Evolutionary conservation across 345 rosid genomes (phyloP).

Genomic region (Trapa incisa): DNA sequence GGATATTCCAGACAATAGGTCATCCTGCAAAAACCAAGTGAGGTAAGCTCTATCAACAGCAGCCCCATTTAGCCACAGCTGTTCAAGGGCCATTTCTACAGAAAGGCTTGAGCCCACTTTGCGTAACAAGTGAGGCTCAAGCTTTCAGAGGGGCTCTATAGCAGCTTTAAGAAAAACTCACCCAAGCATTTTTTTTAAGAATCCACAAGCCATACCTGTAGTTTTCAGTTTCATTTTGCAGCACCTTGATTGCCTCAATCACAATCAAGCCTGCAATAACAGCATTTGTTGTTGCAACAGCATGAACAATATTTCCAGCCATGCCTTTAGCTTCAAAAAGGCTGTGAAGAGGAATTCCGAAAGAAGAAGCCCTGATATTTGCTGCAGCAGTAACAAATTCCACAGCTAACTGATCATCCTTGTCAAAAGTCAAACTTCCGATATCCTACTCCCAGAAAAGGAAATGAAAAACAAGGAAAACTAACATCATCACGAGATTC

Average conservation of each 20-base stretch:
- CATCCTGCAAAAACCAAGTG: constrained; percentile 41
- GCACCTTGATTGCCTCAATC: constrained; percentile 93
- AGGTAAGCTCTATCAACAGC: neutral
- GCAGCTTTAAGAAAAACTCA: neutral
- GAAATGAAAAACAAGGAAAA: constrained; percentile 3
- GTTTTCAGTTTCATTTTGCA: constrained; percentile 43
- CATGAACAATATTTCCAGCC: constrained; percentile 98
- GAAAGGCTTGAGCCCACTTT: neutral
- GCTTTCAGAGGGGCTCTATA: neutral
- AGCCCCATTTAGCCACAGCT: neutral
- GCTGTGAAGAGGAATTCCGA: constrained; percentile 85
- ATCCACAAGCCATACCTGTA: constrained; percentile 43
- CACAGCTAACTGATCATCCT: constrained; percentile 97
- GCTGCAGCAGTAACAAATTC: constrained; percentile 99
- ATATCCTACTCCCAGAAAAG: constrained; percentile 44
- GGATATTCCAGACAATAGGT: constrained; percentile 93
- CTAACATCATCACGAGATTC: neutral
- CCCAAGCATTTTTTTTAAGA: neutral
- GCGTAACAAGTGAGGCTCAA: neutral
- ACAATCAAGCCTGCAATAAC: constrained; percentile 87
- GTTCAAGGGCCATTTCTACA: neutral
- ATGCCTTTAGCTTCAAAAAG: constrained; percentile 99
- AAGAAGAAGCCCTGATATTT: constrained; percentile 88
- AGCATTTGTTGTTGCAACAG: constrained; percentile 98
- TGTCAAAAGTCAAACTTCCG: constrained; percentile 86